Conservation (phyloP, 768 basidiomycete species). For the Leccinum longicurvipes region DNA sequence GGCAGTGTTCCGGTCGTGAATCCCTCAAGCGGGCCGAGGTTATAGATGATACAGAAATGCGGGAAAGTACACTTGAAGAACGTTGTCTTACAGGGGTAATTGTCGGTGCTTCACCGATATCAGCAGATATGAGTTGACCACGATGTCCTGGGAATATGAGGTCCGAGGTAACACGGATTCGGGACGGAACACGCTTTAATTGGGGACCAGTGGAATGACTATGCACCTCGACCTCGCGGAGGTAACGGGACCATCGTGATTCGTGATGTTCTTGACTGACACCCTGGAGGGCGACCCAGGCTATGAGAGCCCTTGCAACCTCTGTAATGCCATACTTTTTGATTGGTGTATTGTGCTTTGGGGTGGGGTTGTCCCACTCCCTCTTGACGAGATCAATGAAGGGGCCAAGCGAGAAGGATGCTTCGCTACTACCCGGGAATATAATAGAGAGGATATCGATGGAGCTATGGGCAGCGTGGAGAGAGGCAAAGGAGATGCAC, state of each 20-base stretch:
- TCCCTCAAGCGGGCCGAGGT: conserved; percentile 26
- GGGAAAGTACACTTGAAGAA: conserved; percentile 26
- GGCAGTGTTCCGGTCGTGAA: conserved; percentile 17
- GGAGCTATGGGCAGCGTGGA: conserved; percentile 71
- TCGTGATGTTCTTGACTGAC: conserved; percentile 83
- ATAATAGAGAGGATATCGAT: conserved; percentile 70
- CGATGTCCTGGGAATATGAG: conserved; percentile 61
- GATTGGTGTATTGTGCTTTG: conserved; percentile 52
- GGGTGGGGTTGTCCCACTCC: conserved; percentile 63
- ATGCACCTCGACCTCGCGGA: conserved; percentile 65
- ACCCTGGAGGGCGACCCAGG: conserved; percentile 78
- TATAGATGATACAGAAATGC: conserved; percentile 27
- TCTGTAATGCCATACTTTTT: conserved; percentile 62
- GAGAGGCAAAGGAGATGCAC: conserved; percentile 70
- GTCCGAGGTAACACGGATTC: conserved; percentile 70
- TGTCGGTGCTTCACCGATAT: conserved; percentile 63
- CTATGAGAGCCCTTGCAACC: conserved; percentile 66
- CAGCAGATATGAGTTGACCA: conserved; percentile 76
- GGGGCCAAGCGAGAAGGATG: conserved; percentile 75
- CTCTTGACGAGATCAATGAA: conserved; percentile 78
- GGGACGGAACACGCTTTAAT: conserved; percentile 41
- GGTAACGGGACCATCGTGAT: conserved; percentile 58
- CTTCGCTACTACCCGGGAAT: conserved; percentile 73
- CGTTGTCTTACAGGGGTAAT: conserved; percentile 30
- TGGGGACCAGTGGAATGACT: conserved; percentile 36